Base-by-base conservation (phyloP, 2,329 filamentous ascomycete species). In the Lachnellula subtilissima region DNA sequence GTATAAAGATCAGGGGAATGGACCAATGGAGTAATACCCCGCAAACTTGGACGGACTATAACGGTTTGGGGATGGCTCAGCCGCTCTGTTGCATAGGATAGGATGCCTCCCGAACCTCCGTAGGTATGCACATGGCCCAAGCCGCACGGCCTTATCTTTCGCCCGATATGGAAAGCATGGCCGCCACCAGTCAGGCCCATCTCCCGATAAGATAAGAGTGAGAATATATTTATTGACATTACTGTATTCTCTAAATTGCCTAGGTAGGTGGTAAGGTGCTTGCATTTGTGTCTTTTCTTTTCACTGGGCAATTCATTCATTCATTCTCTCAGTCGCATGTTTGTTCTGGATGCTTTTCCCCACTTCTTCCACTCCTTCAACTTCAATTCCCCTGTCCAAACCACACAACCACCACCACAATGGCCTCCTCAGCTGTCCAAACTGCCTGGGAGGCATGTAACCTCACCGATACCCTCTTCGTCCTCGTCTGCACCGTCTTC, bases 401-500 rank as follows among this genome's bases (percentile, higher is more conserved):
- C 8, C 42, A 45, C 42, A 22, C 9, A 45, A 6, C 42, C 11
- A 5, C 42, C 6, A 5, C 42, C 6, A 14, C 0, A 67, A 59
- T 59, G 54, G 12, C 52, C 36, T 63, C 69, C 36, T 70, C 70
- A 25, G 64, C 71, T 8, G 67, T 75, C 28, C 64, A 73, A 37
- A 58, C 72, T 39, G 76, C 74, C 23, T 80, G 76, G 76, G 75
- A 78, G 53, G 71, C 73, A 42, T 80, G 78, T 66, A 73, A 76
- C 64, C 74, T 76, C 54, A 78, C 68, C 17, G 78, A 80, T 60
- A 79, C 78, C 5, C 45, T 77, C 51, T 86, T 84, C 65, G 75
- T 83, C 47, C 69, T 82, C 55, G 73, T 83, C 59, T 84, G 81
- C 67, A 75, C 73, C 6, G 82, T 80, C 66, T 75, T 86, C 55